Evolutionary conservation across 176 grass and related monocot species (phyloP).

Genomic region (Saccharum officinarum): DNA sequence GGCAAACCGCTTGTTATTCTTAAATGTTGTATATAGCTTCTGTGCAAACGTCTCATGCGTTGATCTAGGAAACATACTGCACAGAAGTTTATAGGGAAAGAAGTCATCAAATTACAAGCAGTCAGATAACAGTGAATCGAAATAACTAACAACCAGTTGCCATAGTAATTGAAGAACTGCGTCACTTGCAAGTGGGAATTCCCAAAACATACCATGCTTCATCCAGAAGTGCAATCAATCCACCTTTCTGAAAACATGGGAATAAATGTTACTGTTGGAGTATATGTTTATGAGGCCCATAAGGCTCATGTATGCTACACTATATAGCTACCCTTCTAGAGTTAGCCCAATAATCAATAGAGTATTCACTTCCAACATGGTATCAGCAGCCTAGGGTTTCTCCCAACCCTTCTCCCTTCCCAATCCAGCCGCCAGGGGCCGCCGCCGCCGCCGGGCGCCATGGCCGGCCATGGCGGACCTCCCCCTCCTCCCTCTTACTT

Average conservation of each 20-base stretch:
- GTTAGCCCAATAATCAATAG: no score
- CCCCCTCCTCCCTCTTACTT: no score
- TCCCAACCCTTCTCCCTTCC: no score
- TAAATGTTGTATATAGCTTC: slow-evolving; percentile 91
- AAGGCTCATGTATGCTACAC: no score
- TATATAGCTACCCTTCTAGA: no score
- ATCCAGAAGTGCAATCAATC: slow-evolving; percentile 95
- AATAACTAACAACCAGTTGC: slow-evolving; percentile 19
- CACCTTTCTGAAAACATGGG: slow-evolving; percentile 89
- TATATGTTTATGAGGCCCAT: no score
- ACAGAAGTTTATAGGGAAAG: slow-evolving; percentile 31
- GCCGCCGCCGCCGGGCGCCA: no score
- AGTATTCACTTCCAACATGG: no score
- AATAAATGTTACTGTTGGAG: slow-evolving; percentile 28
- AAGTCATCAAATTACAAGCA: slow-evolving; percentile 36
- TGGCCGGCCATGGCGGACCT: no score
- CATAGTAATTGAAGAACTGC: slow-evolving; percentile 18
- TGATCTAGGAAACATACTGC: slow-evolving; percentile 99
- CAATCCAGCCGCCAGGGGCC: no score
- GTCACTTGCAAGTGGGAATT: slow-evolving; percentile 20
- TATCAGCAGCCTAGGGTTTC: no score
- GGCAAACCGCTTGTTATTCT: slow-evolving; percentile 82
- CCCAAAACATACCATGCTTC: slow-evolving; percentile 91
- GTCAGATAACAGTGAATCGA: slow-evolving; percentile 23
- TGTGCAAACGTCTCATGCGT: slow-evolving; percentile 99